Percentiles rank a stretch among this genome's conserved stretches.
phyloP scores from a whole-genome alignment of 1,284 basidiomycete genomes.

The Tilletia walkeri region DNA sequence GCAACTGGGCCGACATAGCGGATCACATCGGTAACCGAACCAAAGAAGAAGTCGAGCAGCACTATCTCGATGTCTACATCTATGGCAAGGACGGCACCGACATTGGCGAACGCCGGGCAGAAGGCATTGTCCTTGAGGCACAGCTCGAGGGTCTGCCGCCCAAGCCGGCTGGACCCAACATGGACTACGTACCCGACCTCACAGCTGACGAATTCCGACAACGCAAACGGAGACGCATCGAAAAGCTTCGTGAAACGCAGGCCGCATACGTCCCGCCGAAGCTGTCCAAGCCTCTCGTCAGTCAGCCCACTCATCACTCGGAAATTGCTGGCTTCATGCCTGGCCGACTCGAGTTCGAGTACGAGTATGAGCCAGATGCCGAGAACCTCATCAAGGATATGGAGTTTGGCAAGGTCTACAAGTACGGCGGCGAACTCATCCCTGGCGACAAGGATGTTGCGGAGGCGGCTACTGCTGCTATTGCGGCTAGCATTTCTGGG shows the following conservation, averaged over 20 bases:
- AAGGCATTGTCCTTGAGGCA: conserved; percentile 24
- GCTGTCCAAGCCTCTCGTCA: conserved; percentile 72
- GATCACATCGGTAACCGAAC: conserved; percentile 93
- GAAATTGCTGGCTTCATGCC: conserved; percentile 92
- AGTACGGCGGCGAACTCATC: conserved; percentile 73
- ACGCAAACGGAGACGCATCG: conserved; percentile 48
- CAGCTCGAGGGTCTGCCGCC: background rate
- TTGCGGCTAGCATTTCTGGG: conserved; percentile 16
- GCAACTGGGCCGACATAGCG: conserved; percentile 96
- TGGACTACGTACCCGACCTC: conserved; percentile 37
- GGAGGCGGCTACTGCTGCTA: conserved; percentile 57
- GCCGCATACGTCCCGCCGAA: conserved; percentile 43
- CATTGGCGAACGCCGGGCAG: conserved; percentile 39
- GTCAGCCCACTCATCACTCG: conserved; percentile 81
- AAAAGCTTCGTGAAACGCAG: conserved; percentile 43
- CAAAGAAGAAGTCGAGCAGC: conserved; percentile 88
- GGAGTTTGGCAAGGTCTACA: conserved; percentile 83
- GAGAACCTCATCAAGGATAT: conserved; percentile 93
- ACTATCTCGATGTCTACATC: conserved; percentile 82
- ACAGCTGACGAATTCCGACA: conserved; percentile 49
- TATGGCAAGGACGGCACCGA: conserved; percentile 54
- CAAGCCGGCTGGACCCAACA: conserved; percentile 34
- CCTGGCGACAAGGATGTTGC: conserved; percentile 31
- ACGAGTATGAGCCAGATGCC: conserved; percentile 86
- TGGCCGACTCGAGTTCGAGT: conserved; percentile 93